Base-by-base conservation (phyloP, 2,329 filamentous ascomycete species). In the Clarireedia homoeocarpa region DNA sequence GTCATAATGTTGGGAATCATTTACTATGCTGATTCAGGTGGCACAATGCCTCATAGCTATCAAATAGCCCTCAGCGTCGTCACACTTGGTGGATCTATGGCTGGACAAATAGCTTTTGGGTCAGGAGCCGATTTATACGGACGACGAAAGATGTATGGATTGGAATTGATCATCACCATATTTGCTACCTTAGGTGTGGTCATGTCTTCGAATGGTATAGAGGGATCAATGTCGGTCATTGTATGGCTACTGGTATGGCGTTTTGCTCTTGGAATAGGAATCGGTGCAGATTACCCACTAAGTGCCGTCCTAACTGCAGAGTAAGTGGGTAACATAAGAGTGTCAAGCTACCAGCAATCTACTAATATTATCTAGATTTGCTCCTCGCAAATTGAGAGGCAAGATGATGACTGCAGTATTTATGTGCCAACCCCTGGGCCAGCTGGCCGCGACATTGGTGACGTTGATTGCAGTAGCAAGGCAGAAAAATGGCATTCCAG, bases 321-420 rank as follows among this genome's bases (percentile, higher is more conserved):
- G 76, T 59, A 45, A 34, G 58, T 76, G 24, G 27, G n/a, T 34
- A 30, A 17, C 36, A 17, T 23, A 30, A 24, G 7, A 17, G 15
- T 40, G 24, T 15, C 2, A 40, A 20, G 39, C 39, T 9, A 40
- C 20, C 36, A 3, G 6, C 12, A 14, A 51, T 26, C 23, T 7
- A 6, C n/a, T 39, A 23, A 51, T 24, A n/a, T 38, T 36, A 6
- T 36, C 3, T 4, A 82, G 80, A 63, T 92, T 91, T 67, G 86
- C 88, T 6, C 89, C 86, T 3, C 91, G 87, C 12, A 82, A 85
- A 66, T 89, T 86, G 81, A 79, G 89, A 64, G 88, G 87, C 57
- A 86, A 83, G 58, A 91, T 92, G 85, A 86, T 94, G 75, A 86
- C 84, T 6, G 79, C 85, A 17, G 88, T 91, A 48, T 92, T 92